Percentiles rank a stretch among this genome's conserved stretches.
Evolutionary conservation across 169 alveolate species (phyloP).

Genomic region (Perkinsus marinus): DNA sequence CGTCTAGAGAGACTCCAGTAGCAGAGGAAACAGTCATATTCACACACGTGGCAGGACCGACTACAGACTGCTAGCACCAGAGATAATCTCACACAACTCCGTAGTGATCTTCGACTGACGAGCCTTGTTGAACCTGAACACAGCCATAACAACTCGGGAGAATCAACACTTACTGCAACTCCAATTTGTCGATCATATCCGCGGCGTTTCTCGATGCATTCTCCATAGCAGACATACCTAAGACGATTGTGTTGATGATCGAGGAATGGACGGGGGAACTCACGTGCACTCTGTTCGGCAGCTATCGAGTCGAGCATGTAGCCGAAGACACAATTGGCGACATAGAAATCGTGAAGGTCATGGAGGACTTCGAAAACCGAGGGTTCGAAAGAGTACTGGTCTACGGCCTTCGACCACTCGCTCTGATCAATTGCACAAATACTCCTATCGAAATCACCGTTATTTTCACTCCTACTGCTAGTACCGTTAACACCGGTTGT

Average conservation of each 20-base stretch:
- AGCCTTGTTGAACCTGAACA: constrained; percentile 40
- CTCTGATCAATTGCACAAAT: neutral
- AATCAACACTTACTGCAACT: constrained; percentile 42
- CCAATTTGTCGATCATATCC: constrained; percentile 53
- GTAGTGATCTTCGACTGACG: constrained; percentile 76
- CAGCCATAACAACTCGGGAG: no score
- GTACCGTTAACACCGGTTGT: no score
- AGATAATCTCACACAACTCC: constrained; percentile 81
- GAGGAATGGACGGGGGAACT: neutral
- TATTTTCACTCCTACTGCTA: no score
- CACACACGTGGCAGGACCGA: neutral
- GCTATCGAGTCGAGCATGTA: constrained; percentile 30
- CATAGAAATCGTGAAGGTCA: constrained; percentile 25
- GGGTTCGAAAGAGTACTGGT: neutral
- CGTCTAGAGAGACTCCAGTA: neutral
- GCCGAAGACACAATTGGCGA: constrained; percentile 23
- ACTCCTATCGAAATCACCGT: no score
- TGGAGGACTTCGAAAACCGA: neutral
- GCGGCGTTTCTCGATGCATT: constrained; percentile 71
- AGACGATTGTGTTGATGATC: neutral
- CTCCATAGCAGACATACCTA: constrained; percentile 73
- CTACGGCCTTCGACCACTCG: neutral
- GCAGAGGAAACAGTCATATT: no score
- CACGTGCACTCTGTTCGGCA: constrained; percentile 22
- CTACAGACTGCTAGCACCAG: constrained; percentile 80